A percentile compares a stretch with the other conserved stretches of the same genome.
Conservation (phyloP, 2,329 filamentous ascomycete species). For the Mollisiaceae sp. region DNA sequence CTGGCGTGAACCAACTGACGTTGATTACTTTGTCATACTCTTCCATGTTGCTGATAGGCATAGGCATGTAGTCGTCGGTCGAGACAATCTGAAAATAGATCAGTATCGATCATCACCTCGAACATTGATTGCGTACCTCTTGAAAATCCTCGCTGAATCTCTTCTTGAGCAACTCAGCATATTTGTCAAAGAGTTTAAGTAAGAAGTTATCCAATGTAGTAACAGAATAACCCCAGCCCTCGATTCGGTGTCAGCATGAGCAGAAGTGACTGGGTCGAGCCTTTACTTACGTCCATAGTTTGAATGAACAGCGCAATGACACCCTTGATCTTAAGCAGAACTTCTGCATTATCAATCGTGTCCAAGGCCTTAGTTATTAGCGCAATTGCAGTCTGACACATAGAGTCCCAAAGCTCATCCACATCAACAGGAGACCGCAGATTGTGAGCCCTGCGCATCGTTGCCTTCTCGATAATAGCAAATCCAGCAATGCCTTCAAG, state of each 20-base stretch:
- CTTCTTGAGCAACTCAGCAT: constrained; percentile 86
- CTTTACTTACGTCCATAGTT: constrained; percentile 81
- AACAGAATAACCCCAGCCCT: constrained; percentile 91
- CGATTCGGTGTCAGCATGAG: constrained; percentile 20
- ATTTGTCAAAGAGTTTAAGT: constrained; percentile 90
- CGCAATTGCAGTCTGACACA: constrained; percentile 86
- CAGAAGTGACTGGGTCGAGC: neutral
- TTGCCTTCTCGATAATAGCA: constrained; percentile 93
- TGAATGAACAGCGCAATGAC: constrained; percentile 94
- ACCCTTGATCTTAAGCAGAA: constrained; percentile 92
- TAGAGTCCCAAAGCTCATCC: constrained; percentile 97
- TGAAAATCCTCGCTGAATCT: constrained; percentile 96
- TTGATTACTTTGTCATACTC: constrained; percentile 96
- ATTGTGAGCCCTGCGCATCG: constrained; percentile 84
- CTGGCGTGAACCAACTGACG: constrained; percentile 93
- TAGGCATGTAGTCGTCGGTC: constrained; percentile 99
- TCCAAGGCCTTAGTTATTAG: constrained; percentile 81
- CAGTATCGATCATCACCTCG: constrained; percentile 8
- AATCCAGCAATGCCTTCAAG: constrained; percentile 95
- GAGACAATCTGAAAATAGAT: constrained; percentile 63
- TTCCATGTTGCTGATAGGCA: constrained; percentile 89
- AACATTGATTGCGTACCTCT: constrained; percentile 60
- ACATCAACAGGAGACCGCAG: constrained; percentile 84
- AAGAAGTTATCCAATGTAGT: constrained; percentile 81
- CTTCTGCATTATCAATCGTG: constrained; percentile 85